These are phyloP conservation scores for Paecilomyces fulvus DNA, from an alignment of 2,329 filamentous ascomycete genomes.

Conservation along the genomic window DNA sequence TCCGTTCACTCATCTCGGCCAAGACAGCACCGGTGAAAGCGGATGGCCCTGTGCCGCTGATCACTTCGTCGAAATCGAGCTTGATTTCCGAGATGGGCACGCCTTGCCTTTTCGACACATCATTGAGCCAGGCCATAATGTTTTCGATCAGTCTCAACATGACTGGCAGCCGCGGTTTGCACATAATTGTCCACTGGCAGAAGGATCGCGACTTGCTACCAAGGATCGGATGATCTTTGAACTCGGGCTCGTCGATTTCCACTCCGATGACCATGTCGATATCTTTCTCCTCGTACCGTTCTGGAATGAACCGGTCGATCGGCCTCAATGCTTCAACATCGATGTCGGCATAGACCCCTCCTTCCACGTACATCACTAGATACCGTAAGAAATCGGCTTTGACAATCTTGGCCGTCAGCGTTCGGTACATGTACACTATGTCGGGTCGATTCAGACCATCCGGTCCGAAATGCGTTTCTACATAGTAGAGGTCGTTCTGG, in stretches of 20 bases:
- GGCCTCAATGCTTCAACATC: constrained; percentile 50
- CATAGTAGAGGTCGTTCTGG: constrained; percentile 57
- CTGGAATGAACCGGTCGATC: constrained; percentile 45
- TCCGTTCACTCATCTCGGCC: constrained; percentile 50
- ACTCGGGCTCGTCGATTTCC: constrained; percentile 63
- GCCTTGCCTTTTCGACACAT: constrained; percentile 50
- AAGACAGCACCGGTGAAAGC: constrained; percentile 61
- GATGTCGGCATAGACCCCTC: constrained; percentile 53
- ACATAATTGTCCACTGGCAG: constrained; percentile 69
- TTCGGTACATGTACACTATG: constrained; percentile 54
- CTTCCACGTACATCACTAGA: constrained; percentile 59
- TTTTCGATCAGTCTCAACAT: constrained; percentile 62
- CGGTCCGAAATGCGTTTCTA: constrained; percentile 59
- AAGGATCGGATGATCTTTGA: constrained; percentile 54
- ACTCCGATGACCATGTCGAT: constrained; percentile 63
- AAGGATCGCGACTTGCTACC: constrained; percentile 62
- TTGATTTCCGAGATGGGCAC: constrained; percentile 53
- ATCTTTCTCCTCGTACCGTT: constrained; percentile 53
- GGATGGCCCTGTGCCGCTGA: constrained; percentile 63
- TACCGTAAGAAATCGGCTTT: constrained; percentile 60
- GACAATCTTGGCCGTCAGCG: constrained; percentile 53
- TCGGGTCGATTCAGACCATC: constrained; percentile 58
- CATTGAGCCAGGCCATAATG: constrained; percentile 58
- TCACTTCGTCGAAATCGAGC: constrained; percentile 64
- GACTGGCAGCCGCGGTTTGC: constrained; percentile 57